Base-by-base conservation (phyloP, 441 rosid genomes). In the Raphanus hybrid region DNA sequence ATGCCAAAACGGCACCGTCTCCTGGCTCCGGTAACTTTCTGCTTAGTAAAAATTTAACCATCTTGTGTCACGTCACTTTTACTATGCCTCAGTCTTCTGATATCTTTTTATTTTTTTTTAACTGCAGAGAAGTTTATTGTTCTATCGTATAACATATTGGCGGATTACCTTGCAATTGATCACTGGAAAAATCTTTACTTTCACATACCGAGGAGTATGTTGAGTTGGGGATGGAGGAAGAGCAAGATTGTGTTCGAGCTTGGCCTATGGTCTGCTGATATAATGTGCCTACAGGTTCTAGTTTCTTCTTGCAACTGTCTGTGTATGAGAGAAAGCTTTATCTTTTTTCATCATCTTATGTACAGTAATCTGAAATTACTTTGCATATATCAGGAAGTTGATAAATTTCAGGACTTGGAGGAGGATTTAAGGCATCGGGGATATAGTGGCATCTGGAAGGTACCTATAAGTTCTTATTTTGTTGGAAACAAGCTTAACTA, bases 241-340 rank as follows among this genome's bases (percentile, higher is more conserved):
- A 88, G 81, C 64, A 88, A 71, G 71, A 74, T 96, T 65, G 79
- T 90, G 61, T 91, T 92, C 74, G 98, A 96, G 90, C 93, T 96
- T 72, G 88, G 92, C 50, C 77, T 93, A 9, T 93, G 99, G 99
- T 90, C 93, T 20, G 89, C 99, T n/a, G 97, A 93, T 82, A 90
- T 95, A 76, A 81, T 95, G 96, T 95, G 99, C 87, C 86, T 95
- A 64, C 98, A 95, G 96, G 98, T 95, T 75, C 60, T 62, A 65
- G 12, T 57, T 70, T 75, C 62, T 65, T 43, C 78, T 52, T 71
- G 48, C 55, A 15, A 7, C 3, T 16, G 59, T 54, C 23, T 41
- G 20, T 52, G 26, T 65, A 5, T 52, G 73, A 52, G 59, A 3
- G 65, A 50, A 26, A 52, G 71, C 37, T 64, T 60, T 3, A 59